phyloP scores from a whole-genome alignment of 352 stramenopile species.

The Globisporangium uncinulatum region DNA sequence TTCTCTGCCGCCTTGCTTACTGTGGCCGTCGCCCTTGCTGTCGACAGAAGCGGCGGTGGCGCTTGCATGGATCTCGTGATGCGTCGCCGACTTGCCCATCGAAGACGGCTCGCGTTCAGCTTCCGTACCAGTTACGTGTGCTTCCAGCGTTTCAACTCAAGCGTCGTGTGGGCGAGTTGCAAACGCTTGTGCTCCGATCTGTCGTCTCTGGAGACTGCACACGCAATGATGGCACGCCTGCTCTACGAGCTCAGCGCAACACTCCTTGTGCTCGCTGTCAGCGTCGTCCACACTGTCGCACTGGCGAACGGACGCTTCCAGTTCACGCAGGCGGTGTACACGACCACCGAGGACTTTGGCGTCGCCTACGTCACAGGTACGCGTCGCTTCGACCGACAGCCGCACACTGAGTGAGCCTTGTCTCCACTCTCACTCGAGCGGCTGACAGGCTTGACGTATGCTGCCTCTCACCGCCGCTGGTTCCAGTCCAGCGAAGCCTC shows the following conservation, averaged over 20 bases:
- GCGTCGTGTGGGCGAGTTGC: neutral
- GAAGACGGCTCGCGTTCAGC: too few relatives aligned
- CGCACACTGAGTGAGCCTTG: too few relatives aligned
- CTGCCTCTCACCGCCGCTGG: neutral
- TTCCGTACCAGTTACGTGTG: too few relatives aligned
- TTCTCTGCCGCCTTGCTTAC: too few relatives aligned
- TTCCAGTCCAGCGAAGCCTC: slow-evolving; percentile 54
- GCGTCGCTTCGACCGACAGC: neutral
- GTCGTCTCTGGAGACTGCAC: neutral
- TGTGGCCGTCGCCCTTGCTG: neutral
- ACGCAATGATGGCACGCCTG: neutral
- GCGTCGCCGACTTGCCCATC: too few relatives aligned
- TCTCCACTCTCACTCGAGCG: neutral
- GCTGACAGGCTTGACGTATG: neutral
- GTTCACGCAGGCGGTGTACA: slow-evolving; percentile 49
- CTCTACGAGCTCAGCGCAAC: neutral
- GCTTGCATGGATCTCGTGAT: too few relatives aligned
- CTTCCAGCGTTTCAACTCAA: neutral
- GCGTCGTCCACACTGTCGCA: neutral
- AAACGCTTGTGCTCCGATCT: neutral
- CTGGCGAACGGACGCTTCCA: slow-evolving; percentile 41
- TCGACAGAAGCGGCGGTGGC: neutral
- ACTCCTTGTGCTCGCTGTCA: neutral
- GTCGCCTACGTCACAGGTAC: slow-evolving; percentile 50
- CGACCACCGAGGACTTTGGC: slow-evolving; percentile 56